These are phyloP conservation scores for Curvularia hawaiiensis DNA, from an alignment of 2,329 filamentous ascomycete species.

Conservation along the genomic window DNA sequence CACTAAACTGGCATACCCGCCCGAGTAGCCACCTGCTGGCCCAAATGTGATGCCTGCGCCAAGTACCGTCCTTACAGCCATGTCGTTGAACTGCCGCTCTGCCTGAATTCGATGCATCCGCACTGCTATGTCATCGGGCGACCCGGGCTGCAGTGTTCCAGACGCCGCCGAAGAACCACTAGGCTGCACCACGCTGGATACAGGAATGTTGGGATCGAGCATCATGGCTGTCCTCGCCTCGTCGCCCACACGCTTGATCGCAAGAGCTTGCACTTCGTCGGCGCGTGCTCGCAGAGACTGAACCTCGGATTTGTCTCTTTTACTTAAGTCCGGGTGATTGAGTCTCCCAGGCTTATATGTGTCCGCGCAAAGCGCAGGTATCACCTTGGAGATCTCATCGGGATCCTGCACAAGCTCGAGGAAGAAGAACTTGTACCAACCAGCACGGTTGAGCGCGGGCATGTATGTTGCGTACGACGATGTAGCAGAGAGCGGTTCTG, in stretches of 20 bases:
- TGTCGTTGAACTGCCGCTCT: not conserved
- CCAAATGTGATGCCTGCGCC: not conserved
- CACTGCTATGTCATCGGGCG: not conserved
- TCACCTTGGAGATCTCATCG: conserved; percentile 33
- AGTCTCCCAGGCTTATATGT: conserved; percentile 40
- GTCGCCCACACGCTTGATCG: conserved; percentile 36
- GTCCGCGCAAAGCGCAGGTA: conserved; percentile 39
- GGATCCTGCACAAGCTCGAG: conserved; percentile 38
- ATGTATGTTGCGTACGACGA: conserved; percentile 35
- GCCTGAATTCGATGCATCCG: conserved; percentile 1
- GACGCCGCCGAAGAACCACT: not conserved
- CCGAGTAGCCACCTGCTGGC: not conserved
- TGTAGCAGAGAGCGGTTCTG: conserved; percentile 13
- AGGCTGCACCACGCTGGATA: not conserved
- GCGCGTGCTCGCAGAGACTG: conserved; percentile 32
- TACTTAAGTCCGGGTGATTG: conserved; percentile 42
- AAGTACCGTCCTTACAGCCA: not conserved
- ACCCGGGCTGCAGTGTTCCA: not conserved
- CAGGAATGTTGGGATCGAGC: not conserved
- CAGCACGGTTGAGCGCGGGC: conserved; percentile 43
- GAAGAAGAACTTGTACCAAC: conserved; percentile 47
- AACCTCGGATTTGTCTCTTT: conserved; percentile 34
- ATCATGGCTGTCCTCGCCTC: conserved; percentile 28
- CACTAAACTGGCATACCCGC: not conserved
- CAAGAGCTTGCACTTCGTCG: conserved; percentile 29